Evolutionary conservation across 2,329 filamentous ascomycete species (phyloP).

Genomic region (Xylaria multiplex): DNA sequence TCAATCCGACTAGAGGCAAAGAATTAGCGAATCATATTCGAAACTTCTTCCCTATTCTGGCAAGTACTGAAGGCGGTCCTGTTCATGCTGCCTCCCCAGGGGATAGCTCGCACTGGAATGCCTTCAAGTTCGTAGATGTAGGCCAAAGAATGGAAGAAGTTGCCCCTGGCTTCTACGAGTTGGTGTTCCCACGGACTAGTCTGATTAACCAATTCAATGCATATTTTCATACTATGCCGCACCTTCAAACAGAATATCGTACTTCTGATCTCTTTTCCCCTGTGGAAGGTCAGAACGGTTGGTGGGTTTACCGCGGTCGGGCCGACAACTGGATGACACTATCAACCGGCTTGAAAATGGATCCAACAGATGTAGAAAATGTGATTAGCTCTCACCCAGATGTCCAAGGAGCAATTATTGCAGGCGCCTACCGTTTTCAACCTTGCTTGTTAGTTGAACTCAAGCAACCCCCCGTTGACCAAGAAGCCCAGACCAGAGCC

Average conservation of each 20-base stretch:
- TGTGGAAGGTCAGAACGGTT: slow-evolving; percentile 17
- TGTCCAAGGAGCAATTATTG: slow-evolving; percentile 29
- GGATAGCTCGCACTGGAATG: slow-evolving; percentile 36
- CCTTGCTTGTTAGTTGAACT: slow-evolving; percentile 34
- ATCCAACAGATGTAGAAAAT: slow-evolving; percentile 54
- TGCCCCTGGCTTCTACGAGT: slow-evolving; percentile 44
- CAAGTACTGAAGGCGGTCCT: slow-evolving; percentile 37
- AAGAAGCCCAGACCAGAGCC: background rate
- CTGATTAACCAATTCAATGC: slow-evolving; percentile 33
- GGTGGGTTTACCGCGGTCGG: slow-evolving; percentile 51
- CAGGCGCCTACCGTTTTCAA: slow-evolving; percentile 29
- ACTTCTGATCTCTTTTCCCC: slow-evolving; percentile 30
- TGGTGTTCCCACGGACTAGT: slow-evolving; percentile 42
- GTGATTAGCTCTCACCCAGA: slow-evolving; percentile 44
- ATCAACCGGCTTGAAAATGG: slow-evolving; percentile 52
- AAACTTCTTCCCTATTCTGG: slow-evolving; percentile 34
- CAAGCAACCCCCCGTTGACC: slow-evolving; percentile 6
- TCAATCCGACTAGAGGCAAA: slow-evolving; percentile 37
- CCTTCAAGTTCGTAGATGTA: slow-evolving; percentile 39
- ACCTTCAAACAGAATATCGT: slow-evolving; percentile 20
- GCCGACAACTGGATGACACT: slow-evolving; percentile 55
- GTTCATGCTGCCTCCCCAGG: slow-evolving; percentile 25
- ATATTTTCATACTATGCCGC: slow-evolving; percentile 37
- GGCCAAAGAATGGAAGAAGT: slow-evolving; percentile 45
- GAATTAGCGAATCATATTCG: slow-evolving; percentile 32